Evolutionary conservation across 805 yeast species (phyloP), one percentile per base, ranked within the genome.

Genomic region (Candida wancherniae): DNA sequence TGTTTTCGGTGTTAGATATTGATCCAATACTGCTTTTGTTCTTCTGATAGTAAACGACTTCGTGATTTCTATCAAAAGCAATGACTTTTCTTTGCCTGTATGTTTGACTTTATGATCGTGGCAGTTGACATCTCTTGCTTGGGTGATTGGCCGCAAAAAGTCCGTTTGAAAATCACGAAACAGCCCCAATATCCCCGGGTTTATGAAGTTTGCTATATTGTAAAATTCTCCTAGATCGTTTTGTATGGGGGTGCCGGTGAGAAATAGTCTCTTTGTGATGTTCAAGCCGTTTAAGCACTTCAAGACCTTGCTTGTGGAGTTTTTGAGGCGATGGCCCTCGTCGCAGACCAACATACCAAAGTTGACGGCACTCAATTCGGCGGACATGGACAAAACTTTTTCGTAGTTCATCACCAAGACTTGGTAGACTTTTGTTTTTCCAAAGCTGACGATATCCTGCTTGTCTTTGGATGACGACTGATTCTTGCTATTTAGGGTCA

Each of bases 181-280:
- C 1, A 66, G 60, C 0, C 95, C 95, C 15, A 92, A 61, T 1
- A 83, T 61, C 0, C 88, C 90, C 0, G 96, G 96, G 47, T 86
- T 87, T 9, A 86, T 63, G 51, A 90, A 90, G 48, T 86, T 82
- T 5, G 81, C 73, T 46, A 92, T 75, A 7, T 82, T 79, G 56
- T 65, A 85, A 52, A 84, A 90, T 51, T 92, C 98, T 3, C 61
- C 61, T 28, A 92, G 68, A 53, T 92, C 95, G 57, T 92, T 92
- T 51, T 92, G 98, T 20, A 92, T 85, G 0, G 95, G 96, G 0
- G 96, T 86, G 0, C 96, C 98, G 0, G 95, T 76, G 5, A 92
- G 60, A 4, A 90, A 48, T 2, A 90, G 61, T 38, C 80, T 75
- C 24, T 67, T 73, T 6, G 63, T 63, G 4, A 80, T 68, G 24